phyloP scores from a whole-genome alignment of 441 rosid genomes.

The Adansonia grandidieri region DNA sequence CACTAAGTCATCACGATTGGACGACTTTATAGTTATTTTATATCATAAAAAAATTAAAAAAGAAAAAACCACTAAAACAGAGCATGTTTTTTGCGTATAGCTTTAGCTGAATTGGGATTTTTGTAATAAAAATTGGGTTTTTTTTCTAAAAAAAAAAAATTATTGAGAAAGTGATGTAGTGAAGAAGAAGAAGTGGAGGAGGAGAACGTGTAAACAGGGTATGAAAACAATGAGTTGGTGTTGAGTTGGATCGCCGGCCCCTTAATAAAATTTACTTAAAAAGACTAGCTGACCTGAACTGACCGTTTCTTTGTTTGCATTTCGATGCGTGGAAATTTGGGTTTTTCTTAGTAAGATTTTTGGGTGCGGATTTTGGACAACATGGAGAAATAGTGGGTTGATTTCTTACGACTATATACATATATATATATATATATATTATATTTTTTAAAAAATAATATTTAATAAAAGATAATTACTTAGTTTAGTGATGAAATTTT shows the following conservation, averaged over 20 bases:
- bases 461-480: no score
- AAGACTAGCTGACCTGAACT: no score
- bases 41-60: background rate
- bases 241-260: conserved; percentile 24
- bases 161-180: background rate
- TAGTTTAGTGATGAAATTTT: no score
- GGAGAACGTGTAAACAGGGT: background rate
- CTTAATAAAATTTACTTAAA: no score
- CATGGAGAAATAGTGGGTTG: no score
- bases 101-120: conserved; percentile 14
- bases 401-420: no score
- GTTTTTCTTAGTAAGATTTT: no score
- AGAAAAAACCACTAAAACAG: background rate
- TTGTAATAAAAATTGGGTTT: background rate
- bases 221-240: background rate
- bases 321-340: no score
- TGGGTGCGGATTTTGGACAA: no score
- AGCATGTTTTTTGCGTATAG: conserved; percentile 9
- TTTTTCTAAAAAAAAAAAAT: no score
- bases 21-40: background rate
- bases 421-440: no score
- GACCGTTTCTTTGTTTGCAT: background rate
- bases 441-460: no score
- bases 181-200: background rate
- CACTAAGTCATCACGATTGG: conserved; percentile 12